These are phyloP conservation scores for Zarea fungicola DNA, from an alignment of 2,329 filamentous ascomycete species.

Conservation along the genomic window DNA sequence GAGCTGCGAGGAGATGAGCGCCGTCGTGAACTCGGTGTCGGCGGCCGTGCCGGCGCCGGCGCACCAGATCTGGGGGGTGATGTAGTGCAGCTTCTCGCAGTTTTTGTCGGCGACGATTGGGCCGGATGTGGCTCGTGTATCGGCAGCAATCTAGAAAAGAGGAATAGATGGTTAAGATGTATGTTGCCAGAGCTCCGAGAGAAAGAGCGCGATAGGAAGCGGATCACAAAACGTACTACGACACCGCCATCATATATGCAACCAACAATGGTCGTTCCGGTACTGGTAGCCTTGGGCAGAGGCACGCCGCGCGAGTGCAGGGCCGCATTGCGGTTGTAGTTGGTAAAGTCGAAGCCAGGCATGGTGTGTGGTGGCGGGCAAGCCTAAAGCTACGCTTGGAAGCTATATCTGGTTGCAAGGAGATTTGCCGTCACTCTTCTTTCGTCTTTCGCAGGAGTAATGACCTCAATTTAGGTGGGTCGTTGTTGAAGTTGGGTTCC, in stretches of 20 bases:
- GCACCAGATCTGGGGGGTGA: slow-evolving; percentile 98
- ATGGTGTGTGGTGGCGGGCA: slow-evolving; percentile 43
- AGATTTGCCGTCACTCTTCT: neutral
- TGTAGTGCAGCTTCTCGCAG: slow-evolving; percentile 99
- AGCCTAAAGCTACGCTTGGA: neutral
- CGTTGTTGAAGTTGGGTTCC: no score
- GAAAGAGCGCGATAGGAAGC: neutral
- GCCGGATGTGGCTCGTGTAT: slow-evolving; percentile 93
- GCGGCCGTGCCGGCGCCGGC: slow-evolving; percentile 95
- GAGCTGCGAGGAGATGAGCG: slow-evolving; percentile 96
- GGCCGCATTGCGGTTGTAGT: slow-evolving; percentile 98
- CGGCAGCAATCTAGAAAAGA: slow-evolving; percentile 74
- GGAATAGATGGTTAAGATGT: neutral
- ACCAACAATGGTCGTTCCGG: slow-evolving; percentile 96
- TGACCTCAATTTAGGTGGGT: neutral
- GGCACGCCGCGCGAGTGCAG: slow-evolving; percentile 92
- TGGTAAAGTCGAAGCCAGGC: slow-evolving; percentile 98
- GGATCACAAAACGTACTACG: slow-evolving; percentile 56
- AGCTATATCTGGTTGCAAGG: neutral
- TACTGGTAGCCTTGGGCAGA: slow-evolving; percentile 95
- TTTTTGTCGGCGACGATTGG: slow-evolving; percentile 99
- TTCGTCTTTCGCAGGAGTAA: neutral
- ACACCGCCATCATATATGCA: slow-evolving; percentile 96
- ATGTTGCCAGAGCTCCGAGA: neutral
- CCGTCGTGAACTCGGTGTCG: slow-evolving; percentile 98